Evolutionary conservation across 2,329 filamentous ascomycete species (phyloP), one percentile per base, ranked within the genome.

Genomic region (Beauveria medogensis): DNA sequence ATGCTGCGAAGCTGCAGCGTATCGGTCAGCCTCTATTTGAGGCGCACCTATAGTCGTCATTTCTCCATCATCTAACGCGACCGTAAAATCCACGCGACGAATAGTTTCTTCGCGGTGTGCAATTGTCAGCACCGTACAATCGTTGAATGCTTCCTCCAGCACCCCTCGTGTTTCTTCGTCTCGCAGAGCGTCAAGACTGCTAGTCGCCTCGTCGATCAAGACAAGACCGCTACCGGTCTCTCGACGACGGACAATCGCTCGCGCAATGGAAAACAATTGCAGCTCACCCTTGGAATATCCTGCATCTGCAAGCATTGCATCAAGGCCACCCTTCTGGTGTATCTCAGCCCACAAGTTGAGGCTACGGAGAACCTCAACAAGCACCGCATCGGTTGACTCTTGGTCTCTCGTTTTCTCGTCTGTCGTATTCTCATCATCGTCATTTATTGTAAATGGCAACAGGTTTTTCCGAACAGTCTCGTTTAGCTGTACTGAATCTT

Each of bases 381-480:
- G 30, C 22, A 18, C 2, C 6, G 34, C 20, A 26, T 43, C 51
- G 6, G 2, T 26, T 3, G 5, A 16, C 12, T 26, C 3, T 26
- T 16, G 37, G 3, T 41, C 14, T 43, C 20, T 26, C 2, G 12
- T 7, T 16, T 46, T 44, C 24, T 55, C 18, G 2, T 44, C 18
- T 2, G 24, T 46, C 24, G 8, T 9, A 5, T 46, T 24, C 12
- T 46, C 24, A 12, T 46, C 48, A 0, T 47, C 6, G 5, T 56
- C 43, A 12, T 48, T 56, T 6, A 56, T 37, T 1, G 28, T 48
- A 37, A 55, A 61, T 10, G 59, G 59, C n/a, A 55, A 14, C 1
- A 78, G 69, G 53, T 81, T 82, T 24, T 72, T 67, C 12, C 76
- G 74, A 4, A 82, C 68, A 1, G 70, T 75, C n/a, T 74, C 77